phyloP scores from a whole-genome alignment of 257 asterid genomes.

The Apocynum venetum region DNA sequence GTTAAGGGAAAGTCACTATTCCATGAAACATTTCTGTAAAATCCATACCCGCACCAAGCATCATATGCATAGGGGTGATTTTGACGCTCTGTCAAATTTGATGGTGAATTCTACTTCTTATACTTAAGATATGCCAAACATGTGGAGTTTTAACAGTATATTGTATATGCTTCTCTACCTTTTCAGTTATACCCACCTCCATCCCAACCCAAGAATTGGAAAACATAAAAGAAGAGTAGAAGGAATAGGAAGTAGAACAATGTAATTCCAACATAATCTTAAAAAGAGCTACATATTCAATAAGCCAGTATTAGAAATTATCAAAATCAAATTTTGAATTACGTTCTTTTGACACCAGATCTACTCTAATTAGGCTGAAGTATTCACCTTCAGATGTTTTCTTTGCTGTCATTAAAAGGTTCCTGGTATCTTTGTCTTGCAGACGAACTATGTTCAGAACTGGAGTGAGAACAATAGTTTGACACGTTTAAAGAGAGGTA shows the following conservation, averaged over 20 bases:
- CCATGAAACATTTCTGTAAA: background rate
- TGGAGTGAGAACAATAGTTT: slow-evolving; percentile 49
- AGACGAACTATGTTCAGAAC: slow-evolving; percentile 40
- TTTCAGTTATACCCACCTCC: background rate
- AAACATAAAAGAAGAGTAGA: background rate
- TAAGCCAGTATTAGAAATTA: slow-evolving; percentile 13
- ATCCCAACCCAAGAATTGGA: background rate
- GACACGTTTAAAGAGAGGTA: slow-evolving; percentile 46
- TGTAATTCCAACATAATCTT: background rate
- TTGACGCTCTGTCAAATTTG: background rate
- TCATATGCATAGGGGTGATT: background rate
- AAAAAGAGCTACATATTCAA: background rate
- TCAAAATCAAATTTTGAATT: slow-evolving; percentile 3
- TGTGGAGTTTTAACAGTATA: background rate
- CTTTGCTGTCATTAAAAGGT: slow-evolving; percentile 75
- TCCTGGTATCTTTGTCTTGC: slow-evolving; percentile 61
- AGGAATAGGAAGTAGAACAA: background rate
- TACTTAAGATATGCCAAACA: background rate
- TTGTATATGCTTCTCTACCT: background rate
- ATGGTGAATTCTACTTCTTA: background rate
- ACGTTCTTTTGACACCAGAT: background rate
- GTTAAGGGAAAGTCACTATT: background rate
- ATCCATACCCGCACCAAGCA: background rate
- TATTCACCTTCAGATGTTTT: slow-evolving; percentile 66
- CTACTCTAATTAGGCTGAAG: background rate